These are phyloP conservation scores for Lenzites betulinus DNA, from an alignment of 768 basidiomycete species.

Conservation along the genomic window DNA sequence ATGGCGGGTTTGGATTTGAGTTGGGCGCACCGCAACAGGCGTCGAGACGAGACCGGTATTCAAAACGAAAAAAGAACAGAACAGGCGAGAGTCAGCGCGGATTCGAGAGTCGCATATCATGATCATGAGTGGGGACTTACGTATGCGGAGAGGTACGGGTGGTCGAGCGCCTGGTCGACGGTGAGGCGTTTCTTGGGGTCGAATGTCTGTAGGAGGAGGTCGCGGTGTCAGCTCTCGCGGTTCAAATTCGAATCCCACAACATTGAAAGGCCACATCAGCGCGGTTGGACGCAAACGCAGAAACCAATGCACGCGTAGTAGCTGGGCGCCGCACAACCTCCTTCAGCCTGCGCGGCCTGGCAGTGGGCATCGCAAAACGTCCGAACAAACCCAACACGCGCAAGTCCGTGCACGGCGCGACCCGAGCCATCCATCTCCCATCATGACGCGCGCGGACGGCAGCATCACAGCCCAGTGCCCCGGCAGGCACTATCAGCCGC, in stretches of 20 bases:
- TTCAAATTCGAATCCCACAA: too few relatives aligned
- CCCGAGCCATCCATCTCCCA: too few relatives aligned
- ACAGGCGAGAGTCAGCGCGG: neutral
- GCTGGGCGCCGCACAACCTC: too few relatives aligned
- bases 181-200: constrained; percentile 85
- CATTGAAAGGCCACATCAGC: too few relatives aligned
- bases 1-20: too few relatives aligned
- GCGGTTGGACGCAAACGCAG: neutral
- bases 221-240: constrained; percentile 7
- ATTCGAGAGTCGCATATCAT: too few relatives aligned
- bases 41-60: neutral
- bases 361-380: too few relatives aligned
- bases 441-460: neutral
- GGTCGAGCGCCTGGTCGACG: constrained; percentile 79
- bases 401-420: too few relatives aligned
- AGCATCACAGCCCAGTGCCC: neutral
- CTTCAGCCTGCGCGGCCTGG: too few relatives aligned
- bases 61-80: neutral
- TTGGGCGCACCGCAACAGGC: neutral
- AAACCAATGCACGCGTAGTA: too few relatives aligned
- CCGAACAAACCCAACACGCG: too few relatives aligned
- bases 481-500: neutral
- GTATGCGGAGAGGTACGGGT: constrained; percentile 81
- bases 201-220: constrained; percentile 62
- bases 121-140: constrained; percentile 50